Base-by-base conservation (phyloP, 352 stramenopile genomes). In the Globisporangium nagaii region DNA sequence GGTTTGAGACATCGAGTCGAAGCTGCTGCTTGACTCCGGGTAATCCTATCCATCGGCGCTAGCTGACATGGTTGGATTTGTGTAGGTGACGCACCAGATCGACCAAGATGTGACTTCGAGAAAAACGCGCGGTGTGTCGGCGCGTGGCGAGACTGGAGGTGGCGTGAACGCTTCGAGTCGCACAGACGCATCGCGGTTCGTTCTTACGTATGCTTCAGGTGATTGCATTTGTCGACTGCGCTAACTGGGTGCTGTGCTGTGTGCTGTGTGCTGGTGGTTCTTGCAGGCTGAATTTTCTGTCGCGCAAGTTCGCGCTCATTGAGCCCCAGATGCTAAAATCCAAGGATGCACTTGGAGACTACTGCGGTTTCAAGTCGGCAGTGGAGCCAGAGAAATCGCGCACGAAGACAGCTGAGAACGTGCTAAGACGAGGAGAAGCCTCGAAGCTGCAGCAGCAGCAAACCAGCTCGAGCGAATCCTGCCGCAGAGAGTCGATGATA, bases 331-430 rank as follows among this genome's bases (percentile, higher is more conserved):
- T 74, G 17, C 35, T 68, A 9, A 58, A 60, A 24, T 60, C 57
- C 2, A 76, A 76, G 32, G 49, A 47, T 51, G 69, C 62, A 12
- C 56, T 89, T 3, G 79, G 75, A 0, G 56, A 78, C 31, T 86
- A 84, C 28, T 86, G 75, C 57, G 84, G 72, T 45, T 86, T 87
- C 35, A 89, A 87, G 49, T 56, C 60, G n/a, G 9, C 27, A 12
- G 17, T 10, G 24, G 22, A 32, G 2, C 8, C 48, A 4, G 37
- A 57, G 2, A 31, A 56, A 15, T 3, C 41, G 17, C n/a, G n/a
- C n/a, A 13, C 10, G 4, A 6, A 22, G 6, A 7, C 3, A 24
- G 17, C 9, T 19, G 12, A 17, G 25, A 49, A 49, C n/a, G n/a
- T n/a, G n/a, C n/a, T n/a, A n/a, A n/a, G n/a, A n/a, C n/a, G n/a